phyloP scores from a whole-genome alignment of 345 rosid genomes.

The Mallotus nudiflorus region DNA sequence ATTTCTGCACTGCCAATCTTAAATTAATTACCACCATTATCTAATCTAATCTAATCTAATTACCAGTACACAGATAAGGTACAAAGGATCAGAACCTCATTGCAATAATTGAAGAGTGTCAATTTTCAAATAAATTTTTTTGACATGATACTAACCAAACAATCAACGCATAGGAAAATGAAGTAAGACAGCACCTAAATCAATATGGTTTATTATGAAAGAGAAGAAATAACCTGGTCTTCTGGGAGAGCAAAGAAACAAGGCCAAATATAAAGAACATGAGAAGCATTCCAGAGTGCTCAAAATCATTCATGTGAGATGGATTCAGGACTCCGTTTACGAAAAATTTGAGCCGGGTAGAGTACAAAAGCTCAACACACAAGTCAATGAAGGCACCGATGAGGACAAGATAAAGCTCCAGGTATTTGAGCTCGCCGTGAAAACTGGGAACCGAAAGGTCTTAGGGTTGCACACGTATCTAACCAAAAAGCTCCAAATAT shows the following conservation, averaged over 20 bases:
- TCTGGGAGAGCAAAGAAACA: constrained; percentile 64
- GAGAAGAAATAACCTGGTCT: constrained; percentile 56
- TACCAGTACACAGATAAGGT: too few relatives aligned
- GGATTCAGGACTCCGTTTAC: constrained; percentile 82
- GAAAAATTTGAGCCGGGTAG: constrained; percentile 84
- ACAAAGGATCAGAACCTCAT: too few relatives aligned
- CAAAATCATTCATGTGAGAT: constrained; percentile 87
- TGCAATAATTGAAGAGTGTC: too few relatives aligned
- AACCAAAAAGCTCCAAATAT: constrained; percentile 69
- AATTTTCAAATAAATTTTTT: too few relatives aligned
- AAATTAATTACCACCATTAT: too few relatives aligned
- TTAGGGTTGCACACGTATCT: constrained; percentile 61
- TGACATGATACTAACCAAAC: too few relatives aligned
- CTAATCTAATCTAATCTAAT: too few relatives aligned
- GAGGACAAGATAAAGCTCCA: constrained; percentile 81
- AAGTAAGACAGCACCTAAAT: too few relatives aligned
- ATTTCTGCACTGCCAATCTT: too few relatives aligned
- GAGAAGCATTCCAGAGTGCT: constrained; percentile 95
- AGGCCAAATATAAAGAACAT: constrained; percentile 89
- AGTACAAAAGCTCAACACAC: constrained; percentile 85
- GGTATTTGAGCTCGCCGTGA: constrained; percentile 65
- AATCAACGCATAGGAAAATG: too few relatives aligned
- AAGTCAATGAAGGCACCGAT: constrained; percentile 76
- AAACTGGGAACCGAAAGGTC: constrained; percentile 71
- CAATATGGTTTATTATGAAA: too few relatives aligned